Base-by-base conservation (phyloP, 2,329 filamentous ascomycete species). In the Paraconiothyrium brasiliense region DNA sequence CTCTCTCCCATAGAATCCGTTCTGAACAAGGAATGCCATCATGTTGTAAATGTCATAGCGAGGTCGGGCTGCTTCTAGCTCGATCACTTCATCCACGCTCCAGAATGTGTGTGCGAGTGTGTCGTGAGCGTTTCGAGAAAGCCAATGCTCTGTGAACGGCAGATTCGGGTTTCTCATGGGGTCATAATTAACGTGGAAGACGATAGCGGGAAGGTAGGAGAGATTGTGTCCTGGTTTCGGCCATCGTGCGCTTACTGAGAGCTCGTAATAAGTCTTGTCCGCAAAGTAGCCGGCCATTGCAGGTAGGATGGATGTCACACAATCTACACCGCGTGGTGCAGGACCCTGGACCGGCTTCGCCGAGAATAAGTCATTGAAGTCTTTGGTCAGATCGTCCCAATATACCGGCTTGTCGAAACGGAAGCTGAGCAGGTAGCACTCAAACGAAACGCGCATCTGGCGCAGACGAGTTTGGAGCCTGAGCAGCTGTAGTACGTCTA, bases 221-320 rank as follows among this genome's bases (percentile, higher is more conserved):
- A 10, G 4, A 10, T n/a, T 13, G 10, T 34, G 20, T 22, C 4
- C n/a, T 39, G 34, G 49, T 7, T 30, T 22, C 10, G 49, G 49
- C 32, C 49, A 51, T 7, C 32, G 34, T 20, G 49, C 14, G n/a
- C n/a, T 24, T 37, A 51, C n/a, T 7, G 32, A 51, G 20, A 51
- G 32, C 20, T 51, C 49, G n/a, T 39, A 51, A 8, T 39, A 10
- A n/a, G 49, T 51, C 49, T 27, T 51, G 20, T 37, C 16, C 14
- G 16, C 49, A 37, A 51, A 39, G 16, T 51, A 51, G 1, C 16
- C 9, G 9, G 10, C n/a, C 9, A 51, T 51, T 24, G 4, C n/a
- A 11, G 49, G 49, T 13, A 27, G 20, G 3, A 20, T 20, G 34
- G n/a, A 34, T 4, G 32, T n/a, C 4, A 51, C n/a, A 10, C 16